Conservation (phyloP, 495 filamentous ascomycete genomes). For the Talaromyces trachyspermus region DNA sequence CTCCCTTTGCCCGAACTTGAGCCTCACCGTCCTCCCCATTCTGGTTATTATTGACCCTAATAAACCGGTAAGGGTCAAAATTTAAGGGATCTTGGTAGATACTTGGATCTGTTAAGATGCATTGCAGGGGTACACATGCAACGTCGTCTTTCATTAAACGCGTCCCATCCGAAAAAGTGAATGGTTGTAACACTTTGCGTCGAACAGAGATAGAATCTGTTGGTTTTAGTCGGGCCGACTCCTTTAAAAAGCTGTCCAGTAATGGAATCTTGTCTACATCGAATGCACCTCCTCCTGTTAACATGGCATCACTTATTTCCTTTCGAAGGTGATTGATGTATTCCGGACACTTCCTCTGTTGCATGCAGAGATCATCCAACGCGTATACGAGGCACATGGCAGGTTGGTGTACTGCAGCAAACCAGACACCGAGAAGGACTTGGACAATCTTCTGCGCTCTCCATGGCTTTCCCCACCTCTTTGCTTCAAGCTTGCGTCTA, state of each 20-base stretch:
- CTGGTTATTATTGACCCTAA: neutral
- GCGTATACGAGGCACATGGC: constrained; percentile 1
- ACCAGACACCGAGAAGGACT: neutral
- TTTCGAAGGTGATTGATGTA: constrained; percentile 11
- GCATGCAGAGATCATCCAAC: constrained; percentile 10
- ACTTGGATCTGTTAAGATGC: neutral
- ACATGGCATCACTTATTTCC: constrained; percentile 6
- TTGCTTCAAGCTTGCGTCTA: neutral
- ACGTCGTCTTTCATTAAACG: neutral
- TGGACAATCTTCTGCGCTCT: neutral
- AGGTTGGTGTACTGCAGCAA: constrained; percentile 1
- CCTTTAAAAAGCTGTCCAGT: constrained; percentile 43
- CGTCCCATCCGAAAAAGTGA: neutral
- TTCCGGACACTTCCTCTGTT: too few relatives aligned
- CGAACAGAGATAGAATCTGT: constrained; percentile 8
- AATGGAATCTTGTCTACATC: constrained; percentile 4
- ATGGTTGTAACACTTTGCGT: neutral
- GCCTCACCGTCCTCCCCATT: neutral
- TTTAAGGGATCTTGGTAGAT: constrained; percentile 3
- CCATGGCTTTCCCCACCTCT: too few relatives aligned
- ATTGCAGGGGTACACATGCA: neutral
- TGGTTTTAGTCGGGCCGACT: constrained; percentile 32
- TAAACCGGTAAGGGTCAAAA: constrained; percentile 1
- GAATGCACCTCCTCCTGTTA: neutral
- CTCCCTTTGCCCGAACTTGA: too few relatives aligned